Evolutionary conservation across 1,284 basidiomycete species (phyloP), one percentile per base, ranked within the genome.

Genomic region (Ceratobasidium sp.): DNA sequence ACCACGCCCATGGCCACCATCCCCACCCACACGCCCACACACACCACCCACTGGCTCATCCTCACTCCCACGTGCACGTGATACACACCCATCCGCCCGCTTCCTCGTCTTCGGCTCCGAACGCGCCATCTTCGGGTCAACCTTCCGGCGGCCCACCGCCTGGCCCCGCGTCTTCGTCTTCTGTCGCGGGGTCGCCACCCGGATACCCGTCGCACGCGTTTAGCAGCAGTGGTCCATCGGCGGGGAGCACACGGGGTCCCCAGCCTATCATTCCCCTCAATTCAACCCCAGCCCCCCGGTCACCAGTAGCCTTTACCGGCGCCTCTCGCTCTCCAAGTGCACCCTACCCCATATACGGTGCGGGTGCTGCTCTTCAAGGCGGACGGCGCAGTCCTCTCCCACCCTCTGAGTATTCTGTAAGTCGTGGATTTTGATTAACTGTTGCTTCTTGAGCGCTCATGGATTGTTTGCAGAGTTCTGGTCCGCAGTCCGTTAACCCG

Each of bases 11-110:
- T n/a, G 60, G 19, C 22, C 60, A 47, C 22, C 29, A 33, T 19
- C 59, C 33, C 17, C 19, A 31, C 22, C 62, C 47, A 22, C 62
- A 64, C 31, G 8, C n/a, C 4, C 60, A 63, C 44, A n/a, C 44
- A 22, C 63, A 53, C 33, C 65, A 67, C 24, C 65, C 51, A 36
- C 31, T 29, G 33, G 15, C 22, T 27, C 62, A 47, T 22, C 24
- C 62, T 27, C 67, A 71, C 54, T 47, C 53, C 8, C 67, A 71
- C 45, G 67, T 71, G 9, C 67, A 71, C 54, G 67, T 71, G 24
- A 59, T 71, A 3, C 67, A 71, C 54, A 47, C 17, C 54, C 67
- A 71, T 27, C 54, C 60, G 41, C 33, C 54, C 41, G 22, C 67
- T 11, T 9, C 53, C 22, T 45, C 67, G 67, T 36, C 36, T 41